Evolutionary conservation across 306 rosid species (phyloP), one percentile per base, ranked within the genome.

Genomic region (Hippophae tibetana): DNA sequence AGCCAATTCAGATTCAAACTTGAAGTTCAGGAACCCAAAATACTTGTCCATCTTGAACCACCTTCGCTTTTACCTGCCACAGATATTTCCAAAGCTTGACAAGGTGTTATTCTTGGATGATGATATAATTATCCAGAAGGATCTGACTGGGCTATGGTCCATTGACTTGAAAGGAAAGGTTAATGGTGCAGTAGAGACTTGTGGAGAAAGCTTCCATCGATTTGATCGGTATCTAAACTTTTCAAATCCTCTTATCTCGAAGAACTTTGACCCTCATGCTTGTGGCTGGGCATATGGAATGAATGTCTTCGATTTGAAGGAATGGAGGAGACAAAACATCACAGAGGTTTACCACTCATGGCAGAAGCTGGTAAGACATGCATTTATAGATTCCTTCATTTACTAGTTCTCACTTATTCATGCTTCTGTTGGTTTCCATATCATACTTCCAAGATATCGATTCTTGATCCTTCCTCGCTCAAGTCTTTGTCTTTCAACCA

Each of bases 261-360:
- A 78, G 81, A 84, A 82, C 52, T 92, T 92, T 64, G 94, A 92
- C 64, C 82, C 99, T 2, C 97, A 12, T 69, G 96, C 99, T 53
- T 92, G 99, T 78, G 99, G 99, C 56, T 92, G 99, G 99, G 99
- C 99, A 10, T 92, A 88, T 69, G 99, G 99, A 42, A 92, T 92
- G 99, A 92, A 92, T 72, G 49, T 92, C 72, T 92, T 92, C 66
- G 97, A 92, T 75, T 80, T 92, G 83, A 76, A 66, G 43, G 80
- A 92, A 77, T 92, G 99, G 99, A 88, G 77, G 93, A 83, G 84
- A 79, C 99, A 92, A 78, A 84, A 88, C 71, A 82, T 85, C 81
- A 92, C 99, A 2, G 86, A 79, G 68, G 84, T 88, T 65, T 92
- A 92, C 72, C 96, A 92, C 81, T 61, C 78, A 63, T 92, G 99